These are phyloP conservation scores for Chrysopogon serrulatus DNA, from an alignment of 176 grass and related monocot genomes.

Conservation along the genomic window DNA sequence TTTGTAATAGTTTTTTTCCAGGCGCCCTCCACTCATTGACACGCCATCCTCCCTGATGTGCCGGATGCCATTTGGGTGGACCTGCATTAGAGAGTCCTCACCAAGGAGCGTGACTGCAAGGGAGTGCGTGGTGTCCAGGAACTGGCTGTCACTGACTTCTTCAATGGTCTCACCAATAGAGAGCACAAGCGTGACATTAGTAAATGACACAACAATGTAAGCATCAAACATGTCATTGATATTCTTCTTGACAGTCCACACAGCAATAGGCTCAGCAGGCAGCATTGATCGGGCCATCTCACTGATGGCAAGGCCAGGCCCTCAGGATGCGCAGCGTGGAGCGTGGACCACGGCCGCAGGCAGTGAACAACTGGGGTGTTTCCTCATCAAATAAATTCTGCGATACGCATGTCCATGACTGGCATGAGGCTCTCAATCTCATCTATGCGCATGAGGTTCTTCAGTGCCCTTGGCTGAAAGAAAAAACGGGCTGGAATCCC, in stretches of 20 bases:
- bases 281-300: constrained; percentile 96
- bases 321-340: constrained; percentile 80
- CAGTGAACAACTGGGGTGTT: constrained; percentile 86
- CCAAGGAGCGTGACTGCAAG: constrained; percentile 85
- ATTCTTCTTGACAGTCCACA: constrained; percentile 99
- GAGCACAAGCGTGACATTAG: constrained; percentile 89
- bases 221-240: constrained; percentile 93
- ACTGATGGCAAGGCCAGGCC: constrained; percentile 87
- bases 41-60: constrained; percentile 99
- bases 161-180: constrained; percentile 98
- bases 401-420: constrained; percentile 89
- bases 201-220: constrained; percentile 92
- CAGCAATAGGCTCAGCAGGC: constrained; percentile 84
- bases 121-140: constrained; percentile 90
- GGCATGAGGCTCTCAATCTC: constrained; percentile 57
- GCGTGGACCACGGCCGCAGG: constrained; percentile 79
- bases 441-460: constrained; percentile 42
- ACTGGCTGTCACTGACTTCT: constrained; percentile 94
- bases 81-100: constrained; percentile 98
- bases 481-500: constrained; percentile 96
- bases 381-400: constrained; percentile 98
- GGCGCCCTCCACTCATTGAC: constrained; percentile 96
- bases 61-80: constrained; percentile 89
- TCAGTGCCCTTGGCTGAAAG: constrained; percentile 86
- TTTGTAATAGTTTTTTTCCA: constrained; percentile 98